Conservation (phyloP, 352 stramenopile genomes). For the Globisporangium emineosum region DNA sequence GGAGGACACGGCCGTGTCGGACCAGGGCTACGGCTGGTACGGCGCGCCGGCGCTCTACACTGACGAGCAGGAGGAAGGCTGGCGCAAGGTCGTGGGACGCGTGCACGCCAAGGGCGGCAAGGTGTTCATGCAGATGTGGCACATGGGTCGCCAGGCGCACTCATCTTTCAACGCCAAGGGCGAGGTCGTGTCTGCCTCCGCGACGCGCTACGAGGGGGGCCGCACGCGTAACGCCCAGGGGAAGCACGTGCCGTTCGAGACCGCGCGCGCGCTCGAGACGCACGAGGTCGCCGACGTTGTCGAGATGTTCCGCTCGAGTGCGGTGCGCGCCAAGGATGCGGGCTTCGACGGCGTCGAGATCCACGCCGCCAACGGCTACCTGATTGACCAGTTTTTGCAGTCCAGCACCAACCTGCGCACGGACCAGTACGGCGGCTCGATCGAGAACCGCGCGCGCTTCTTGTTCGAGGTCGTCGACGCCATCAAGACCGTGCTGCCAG, state of each 20-base stretch:
- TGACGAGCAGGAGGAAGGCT: neutral
- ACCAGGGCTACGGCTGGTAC: neutral
- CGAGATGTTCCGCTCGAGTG: neutral
- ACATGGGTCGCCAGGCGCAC: neutral
- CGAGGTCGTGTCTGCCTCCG: neutral
- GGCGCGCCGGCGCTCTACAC: neutral
- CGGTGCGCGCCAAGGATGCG: neutral
- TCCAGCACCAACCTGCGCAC: neutral
- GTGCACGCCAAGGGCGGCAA: neutral
- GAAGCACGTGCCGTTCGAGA: neutral
- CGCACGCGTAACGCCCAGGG: neutral
- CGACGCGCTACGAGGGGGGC: neutral
- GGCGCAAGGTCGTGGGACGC: neutral
- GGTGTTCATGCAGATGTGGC: neutral
- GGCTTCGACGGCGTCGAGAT: constrained; percentile 83
- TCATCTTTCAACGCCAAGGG: neutral
- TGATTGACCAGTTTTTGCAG: constrained; percentile 79
- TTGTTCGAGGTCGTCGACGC: neutral
- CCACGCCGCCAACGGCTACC: constrained; percentile 82
- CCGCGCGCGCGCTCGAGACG: neutral
- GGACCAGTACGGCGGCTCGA: neutral
- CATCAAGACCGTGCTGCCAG: neutral
- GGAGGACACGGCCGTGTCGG: neutral
- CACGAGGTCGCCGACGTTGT: neutral
- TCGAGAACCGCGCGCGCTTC: neutral